phyloP scores from a whole-genome alignment of 1,284 basidiomycete species.

The Irpex sp. region DNA sequence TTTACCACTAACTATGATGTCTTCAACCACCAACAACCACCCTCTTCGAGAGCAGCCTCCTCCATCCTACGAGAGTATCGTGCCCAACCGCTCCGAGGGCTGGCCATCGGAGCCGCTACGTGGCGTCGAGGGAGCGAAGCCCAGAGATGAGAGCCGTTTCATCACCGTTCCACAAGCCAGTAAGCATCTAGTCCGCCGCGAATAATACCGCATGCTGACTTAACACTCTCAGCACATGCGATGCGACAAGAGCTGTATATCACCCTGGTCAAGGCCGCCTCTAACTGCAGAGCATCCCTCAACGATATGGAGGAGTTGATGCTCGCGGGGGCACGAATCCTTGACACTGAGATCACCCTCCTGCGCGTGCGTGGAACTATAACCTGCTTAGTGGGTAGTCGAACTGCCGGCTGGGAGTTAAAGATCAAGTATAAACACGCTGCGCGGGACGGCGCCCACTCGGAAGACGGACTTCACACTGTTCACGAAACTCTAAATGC shows the following conservation, averaged over 20 bases:
- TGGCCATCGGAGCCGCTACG: not conserved
- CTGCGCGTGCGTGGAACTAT: not conserved
- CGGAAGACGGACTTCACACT: not conserved
- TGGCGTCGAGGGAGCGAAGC: not conserved
- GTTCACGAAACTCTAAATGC: not conserved
- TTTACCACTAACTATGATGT: not conserved
- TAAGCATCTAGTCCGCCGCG: not conserved
- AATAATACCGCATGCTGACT: not conserved
- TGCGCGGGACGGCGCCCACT: not conserved
- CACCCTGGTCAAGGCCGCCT: not conserved
- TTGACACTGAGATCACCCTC: slow-evolving; percentile 3
- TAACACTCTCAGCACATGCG: not conserved
- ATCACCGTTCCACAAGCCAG: not conserved
- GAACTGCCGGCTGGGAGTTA: not conserved
- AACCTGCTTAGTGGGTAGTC: slow-evolving; percentile 1
- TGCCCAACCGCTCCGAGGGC: not conserved
- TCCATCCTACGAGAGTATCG: not conserved
- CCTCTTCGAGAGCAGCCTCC: not conserved
- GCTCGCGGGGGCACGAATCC: not conserved
- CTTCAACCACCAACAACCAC: not conserved
- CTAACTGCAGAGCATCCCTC: slow-evolving; percentile 4
- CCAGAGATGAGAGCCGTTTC: not conserved
- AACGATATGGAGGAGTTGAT: slow-evolving; percentile 3
- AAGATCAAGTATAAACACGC: not conserved
- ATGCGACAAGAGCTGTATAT: slow-evolving; percentile 1